Evolutionary conservation across 2,329 filamentous ascomycete species (phyloP).

Genomic region (Periconia sp.): DNA sequence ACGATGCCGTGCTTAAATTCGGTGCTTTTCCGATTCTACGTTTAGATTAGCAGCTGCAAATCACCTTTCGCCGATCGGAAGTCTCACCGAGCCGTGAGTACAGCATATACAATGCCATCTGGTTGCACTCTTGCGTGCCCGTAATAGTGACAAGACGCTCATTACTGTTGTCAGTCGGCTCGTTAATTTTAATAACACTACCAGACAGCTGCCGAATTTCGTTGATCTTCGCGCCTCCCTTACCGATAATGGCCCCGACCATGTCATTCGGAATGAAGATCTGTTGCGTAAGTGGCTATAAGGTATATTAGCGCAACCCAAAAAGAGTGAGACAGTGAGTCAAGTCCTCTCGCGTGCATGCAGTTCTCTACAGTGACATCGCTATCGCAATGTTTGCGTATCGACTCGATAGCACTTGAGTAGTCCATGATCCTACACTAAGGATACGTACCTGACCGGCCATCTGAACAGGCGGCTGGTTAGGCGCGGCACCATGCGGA

Average conservation of each 20-base stretch:
- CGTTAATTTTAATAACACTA: slow-evolving; percentile 99
- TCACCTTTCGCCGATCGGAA: slow-evolving; percentile 8
- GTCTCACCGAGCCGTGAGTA: slow-evolving; percentile 90
- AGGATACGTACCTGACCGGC: slow-evolving; percentile 64
- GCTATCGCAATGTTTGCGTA: too few relatives aligned
- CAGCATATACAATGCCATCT: slow-evolving; percentile 99
- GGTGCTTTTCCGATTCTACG: slow-evolving; percentile 78
- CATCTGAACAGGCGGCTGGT: slow-evolving; percentile 68
- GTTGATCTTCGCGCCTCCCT: slow-evolving; percentile 98
- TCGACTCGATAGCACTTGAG: neutral
- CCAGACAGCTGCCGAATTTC: slow-evolving; percentile 96
- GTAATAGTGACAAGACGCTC: slow-evolving; percentile 97
- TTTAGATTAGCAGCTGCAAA: slow-evolving; percentile 6
- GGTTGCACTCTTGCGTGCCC: slow-evolving; percentile 96
- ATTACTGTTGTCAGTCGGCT: slow-evolving; percentile 98
- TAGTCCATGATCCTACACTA: neutral
- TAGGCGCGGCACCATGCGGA: slow-evolving; percentile 71
- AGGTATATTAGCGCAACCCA: too few relatives aligned
- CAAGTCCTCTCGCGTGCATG: neutral
- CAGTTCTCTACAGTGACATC: neutral
- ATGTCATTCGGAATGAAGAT: slow-evolving; percentile 99
- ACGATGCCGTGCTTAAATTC: slow-evolving; percentile 50
- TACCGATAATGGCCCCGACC: slow-evolving; percentile 98
- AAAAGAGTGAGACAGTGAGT: neutral
- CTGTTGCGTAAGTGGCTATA: slow-evolving; percentile 85